Conservation (phyloP, 768 basidiomycete genomes). For the Ramaria rubella region DNA sequence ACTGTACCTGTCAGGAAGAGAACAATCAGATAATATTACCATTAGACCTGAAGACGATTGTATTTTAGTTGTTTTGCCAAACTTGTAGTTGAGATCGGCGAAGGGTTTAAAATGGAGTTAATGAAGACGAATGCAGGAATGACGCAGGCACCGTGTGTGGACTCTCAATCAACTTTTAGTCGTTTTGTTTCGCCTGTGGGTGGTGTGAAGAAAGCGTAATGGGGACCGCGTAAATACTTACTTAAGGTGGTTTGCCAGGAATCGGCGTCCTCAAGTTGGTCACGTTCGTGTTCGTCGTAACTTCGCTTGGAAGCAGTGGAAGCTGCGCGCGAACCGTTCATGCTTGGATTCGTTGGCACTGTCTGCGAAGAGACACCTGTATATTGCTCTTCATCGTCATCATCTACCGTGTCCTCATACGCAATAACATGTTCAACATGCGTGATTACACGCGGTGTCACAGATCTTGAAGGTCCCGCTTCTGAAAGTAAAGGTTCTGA, state of each 20-base stretch:
- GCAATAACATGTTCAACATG: background rate
- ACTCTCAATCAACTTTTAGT: background rate
- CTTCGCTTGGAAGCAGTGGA: constrained; percentile 4
- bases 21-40: background rate
- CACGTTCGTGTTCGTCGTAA: constrained; percentile 7
- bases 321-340: background rate
- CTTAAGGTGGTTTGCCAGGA: background rate
- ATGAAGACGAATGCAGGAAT: background rate
- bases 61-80: background rate
- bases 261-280: constrained; percentile 5
- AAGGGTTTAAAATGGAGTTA: background rate
- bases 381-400: background rate
- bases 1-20: background rate
- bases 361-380: background rate
- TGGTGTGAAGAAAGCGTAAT: background rate
- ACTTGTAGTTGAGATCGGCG: background rate
- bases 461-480: background rate
- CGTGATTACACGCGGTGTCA: background rate
- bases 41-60: background rate
- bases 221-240: background rate
- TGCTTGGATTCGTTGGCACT: background rate
- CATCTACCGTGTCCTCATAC: background rate
- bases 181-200: background rate
- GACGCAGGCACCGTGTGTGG: too few species aligned
- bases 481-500: background rate